Percentiles rank a stretch among this genome's conserved stretches.
These are phyloP conservation scores for Carex parvula DNA, from an alignment of 176 grass and related monocot species.

Conservation along the genomic window DNA sequence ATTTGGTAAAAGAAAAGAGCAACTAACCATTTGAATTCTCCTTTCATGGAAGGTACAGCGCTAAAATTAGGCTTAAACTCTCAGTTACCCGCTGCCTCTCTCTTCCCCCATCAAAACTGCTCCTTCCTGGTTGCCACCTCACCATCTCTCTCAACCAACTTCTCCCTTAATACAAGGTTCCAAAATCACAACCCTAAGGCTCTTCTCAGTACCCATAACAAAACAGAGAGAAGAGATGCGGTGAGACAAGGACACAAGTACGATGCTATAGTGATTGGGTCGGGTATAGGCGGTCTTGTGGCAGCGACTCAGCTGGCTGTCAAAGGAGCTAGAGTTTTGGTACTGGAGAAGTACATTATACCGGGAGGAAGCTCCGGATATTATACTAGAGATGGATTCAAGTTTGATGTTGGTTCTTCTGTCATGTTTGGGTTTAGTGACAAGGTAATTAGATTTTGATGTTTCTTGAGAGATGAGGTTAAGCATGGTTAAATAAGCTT, in stretches of 20 bases:
- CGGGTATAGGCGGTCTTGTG: conserved; percentile 82
- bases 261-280: conserved; percentile 78
- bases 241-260: conserved; percentile 26
- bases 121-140: neutral
- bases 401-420: conserved; percentile 85
- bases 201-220: conserved; percentile 24
- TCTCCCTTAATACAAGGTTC: neutral
- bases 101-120: neutral
- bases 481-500: neutral
- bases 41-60: neutral
- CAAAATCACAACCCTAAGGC: conserved; percentile 21
- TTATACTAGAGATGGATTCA: conserved; percentile 81
- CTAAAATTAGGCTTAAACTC: neutral
- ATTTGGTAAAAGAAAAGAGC: neutral
- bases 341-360: conserved; percentile 92
- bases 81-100: neutral
- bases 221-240: neutral
- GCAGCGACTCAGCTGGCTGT: conserved; percentile 77
- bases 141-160: neutral
- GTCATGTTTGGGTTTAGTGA: conserved; percentile 97
- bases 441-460: conserved; percentile 40
- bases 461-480: neutral
- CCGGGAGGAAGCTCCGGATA: conserved; percentile 83
- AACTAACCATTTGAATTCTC: neutral
- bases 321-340: conserved; percentile 77